phyloP scores from a whole-genome alignment of 371 early-diverging fungal species.

The Mortierella sp. region DNA sequence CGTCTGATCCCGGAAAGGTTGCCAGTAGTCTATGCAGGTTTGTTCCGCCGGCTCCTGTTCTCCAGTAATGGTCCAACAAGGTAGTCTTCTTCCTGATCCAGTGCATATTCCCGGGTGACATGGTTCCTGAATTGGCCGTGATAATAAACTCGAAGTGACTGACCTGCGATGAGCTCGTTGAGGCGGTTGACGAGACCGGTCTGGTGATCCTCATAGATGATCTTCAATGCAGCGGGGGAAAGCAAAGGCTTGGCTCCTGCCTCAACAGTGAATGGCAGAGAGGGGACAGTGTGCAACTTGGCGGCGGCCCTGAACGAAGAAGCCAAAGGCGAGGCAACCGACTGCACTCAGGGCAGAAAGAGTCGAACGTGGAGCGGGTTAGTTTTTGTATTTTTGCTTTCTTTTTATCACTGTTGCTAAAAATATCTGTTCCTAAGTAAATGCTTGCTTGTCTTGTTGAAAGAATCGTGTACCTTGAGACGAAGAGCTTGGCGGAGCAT shows the following conservation, averaged over 20 bases:
- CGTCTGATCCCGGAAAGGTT: neutral
- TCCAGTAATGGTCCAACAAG: neutral
- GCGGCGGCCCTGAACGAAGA: conserved; percentile 44
- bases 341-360: conserved; percentile 14
- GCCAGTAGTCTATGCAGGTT: neutral
- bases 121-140: neutral
- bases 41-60: neutral
- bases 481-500: conserved; percentile 37
- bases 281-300: conserved; percentile 48
- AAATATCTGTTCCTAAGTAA: neutral
- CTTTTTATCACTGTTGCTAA: neutral
- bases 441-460: neutral
- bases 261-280: conserved; percentile 34
- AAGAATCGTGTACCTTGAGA: conserved; percentile 24
- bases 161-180: conserved; percentile 58
- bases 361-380: neutral
- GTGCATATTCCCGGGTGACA: neutral
- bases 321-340: conserved; percentile 40
- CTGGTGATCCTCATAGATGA: conserved; percentile 53
- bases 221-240: conserved; percentile 51
- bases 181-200: conserved; percentile 48
- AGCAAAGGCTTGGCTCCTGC: conserved; percentile 43
- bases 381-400: too few relatives aligned
- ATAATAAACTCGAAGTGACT: neutral
- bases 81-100: neutral